phyloP scores from a whole-genome alignment of 306 rosid species.

The Crotalaria pallida region DNA sequence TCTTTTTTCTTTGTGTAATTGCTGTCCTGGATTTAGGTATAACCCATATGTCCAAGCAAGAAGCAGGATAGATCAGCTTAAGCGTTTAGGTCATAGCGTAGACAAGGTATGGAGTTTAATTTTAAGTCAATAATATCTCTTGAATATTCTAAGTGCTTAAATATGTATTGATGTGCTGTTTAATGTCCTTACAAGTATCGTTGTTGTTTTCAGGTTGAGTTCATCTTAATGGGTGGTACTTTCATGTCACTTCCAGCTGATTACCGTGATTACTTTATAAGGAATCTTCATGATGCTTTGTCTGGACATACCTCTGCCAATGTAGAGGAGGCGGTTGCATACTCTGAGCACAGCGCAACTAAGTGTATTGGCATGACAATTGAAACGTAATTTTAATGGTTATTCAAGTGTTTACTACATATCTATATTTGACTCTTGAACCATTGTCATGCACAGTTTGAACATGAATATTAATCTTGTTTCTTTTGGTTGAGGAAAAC shows the following conservation, averaged over 20 bases:
- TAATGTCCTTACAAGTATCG: slow-evolving; percentile 8
- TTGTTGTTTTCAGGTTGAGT: slow-evolving; percentile 74
- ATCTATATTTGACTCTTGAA: too few species aligned
- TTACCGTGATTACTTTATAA: slow-evolving; percentile 83
- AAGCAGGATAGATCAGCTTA: slow-evolving; percentile 95
- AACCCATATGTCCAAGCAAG: slow-evolving; percentile 97
- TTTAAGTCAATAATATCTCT: neutral
- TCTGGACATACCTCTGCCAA: slow-evolving; percentile 97
- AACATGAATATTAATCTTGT: neutral
- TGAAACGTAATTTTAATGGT: slow-evolving; percentile 64
- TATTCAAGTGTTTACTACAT: neutral
- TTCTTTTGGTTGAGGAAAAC: slow-evolving; percentile 3
- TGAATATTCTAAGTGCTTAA: neutral
- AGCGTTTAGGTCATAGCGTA: slow-evolving; percentile 97
- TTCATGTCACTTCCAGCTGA: slow-evolving; percentile 95
- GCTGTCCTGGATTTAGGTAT: slow-evolving; percentile 55
- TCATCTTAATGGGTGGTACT: slow-evolving; percentile 96
- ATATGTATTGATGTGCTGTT: neutral
- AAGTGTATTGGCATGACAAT: slow-evolving; percentile 98
- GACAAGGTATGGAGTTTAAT: slow-evolving; percentile 64
- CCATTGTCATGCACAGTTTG: neutral
- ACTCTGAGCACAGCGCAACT: slow-evolving; percentile 84
- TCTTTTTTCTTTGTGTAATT: neutral
- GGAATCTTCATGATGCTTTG: slow-evolving; percentile 93
- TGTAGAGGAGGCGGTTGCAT: slow-evolving; percentile 91